Evolutionary conservation across 2,329 filamentous ascomycete genomes (phyloP).

Genomic region (Neofusicoccum kwambonambiense): DNA sequence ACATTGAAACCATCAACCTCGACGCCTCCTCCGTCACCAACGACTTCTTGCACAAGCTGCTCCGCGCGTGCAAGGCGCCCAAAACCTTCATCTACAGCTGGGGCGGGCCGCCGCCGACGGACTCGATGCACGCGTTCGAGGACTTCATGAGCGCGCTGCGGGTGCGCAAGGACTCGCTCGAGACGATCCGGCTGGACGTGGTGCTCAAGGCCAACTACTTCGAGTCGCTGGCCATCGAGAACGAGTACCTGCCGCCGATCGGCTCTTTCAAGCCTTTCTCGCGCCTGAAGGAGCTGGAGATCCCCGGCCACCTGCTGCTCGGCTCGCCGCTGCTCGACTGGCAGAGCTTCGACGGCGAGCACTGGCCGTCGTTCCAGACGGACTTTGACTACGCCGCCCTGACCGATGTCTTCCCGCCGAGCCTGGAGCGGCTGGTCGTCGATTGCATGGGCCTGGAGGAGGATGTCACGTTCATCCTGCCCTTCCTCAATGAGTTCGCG

Average conservation of each 20-base stretch:
- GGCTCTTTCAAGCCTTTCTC: conserved; percentile 1
- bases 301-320: conserved; percentile 2
- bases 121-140: neutral
- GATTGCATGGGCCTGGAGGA: conserved; percentile 8
- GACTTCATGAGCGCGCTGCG: neutral
- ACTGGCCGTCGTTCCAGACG: neutral
- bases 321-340: conserved; percentile 8
- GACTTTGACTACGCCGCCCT: neutral
- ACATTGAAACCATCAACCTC: neutral
- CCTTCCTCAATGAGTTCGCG: neutral
- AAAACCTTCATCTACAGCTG: conserved; percentile 12
- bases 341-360: conserved; percentile 4
- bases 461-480: neutral
- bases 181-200: neutral
- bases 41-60: conserved; percentile 3
- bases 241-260: conserved; percentile 1
- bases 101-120: neutral
- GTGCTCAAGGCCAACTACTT: conserved; percentile 11
- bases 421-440: neutral
- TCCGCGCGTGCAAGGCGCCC: neutral
- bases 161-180: neutral
- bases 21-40: conserved; percentile 6
- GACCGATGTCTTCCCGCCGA: neutral
- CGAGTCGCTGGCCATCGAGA: neutral
- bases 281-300: neutral